Conservation (phyloP, 768 basidiomycete genomes). For the Lanmaoa pseudosensibilis region DNA sequence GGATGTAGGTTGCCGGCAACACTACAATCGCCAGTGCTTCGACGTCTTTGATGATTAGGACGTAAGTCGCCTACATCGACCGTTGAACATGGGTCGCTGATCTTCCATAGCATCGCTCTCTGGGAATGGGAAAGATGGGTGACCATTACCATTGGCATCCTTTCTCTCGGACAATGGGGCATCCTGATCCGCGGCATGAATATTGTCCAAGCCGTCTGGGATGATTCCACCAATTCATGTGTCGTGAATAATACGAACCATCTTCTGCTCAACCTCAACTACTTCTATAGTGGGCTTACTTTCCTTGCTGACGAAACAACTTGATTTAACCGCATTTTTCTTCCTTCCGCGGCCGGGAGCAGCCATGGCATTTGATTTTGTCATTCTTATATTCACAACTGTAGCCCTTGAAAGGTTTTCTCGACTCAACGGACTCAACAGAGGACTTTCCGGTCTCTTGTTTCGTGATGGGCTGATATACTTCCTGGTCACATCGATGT, state of each 20-base stretch:
- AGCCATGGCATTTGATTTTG: slow-evolving; percentile 73
- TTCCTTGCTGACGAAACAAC: not conserved
- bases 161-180: slow-evolving; percentile 65
- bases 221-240: slow-evolving; percentile 41
- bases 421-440: slow-evolving; percentile 57
- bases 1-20: slow-evolving; percentile 25
- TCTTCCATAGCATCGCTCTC: slow-evolving; percentile 55
- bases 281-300: slow-evolving; percentile 64
- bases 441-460: slow-evolving; percentile 61
- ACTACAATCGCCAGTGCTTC: slow-evolving; percentile 29
- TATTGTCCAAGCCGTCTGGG: slow-evolving; percentile 59
- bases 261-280: slow-evolving; percentile 58
- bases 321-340: not conserved
- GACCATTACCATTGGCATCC: slow-evolving; percentile 47
- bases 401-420: slow-evolving; percentile 46
- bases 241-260: slow-evolving; percentile 54
- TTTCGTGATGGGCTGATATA: slow-evolving; percentile 75
- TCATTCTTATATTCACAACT: slow-evolving; percentile 57
- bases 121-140: slow-evolving; percentile 63
- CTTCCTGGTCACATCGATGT: slow-evolving; percentile 63
- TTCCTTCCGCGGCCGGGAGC: not conserved
- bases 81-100: slow-evolving; percentile 23
- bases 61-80: slow-evolving; percentile 37
- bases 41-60: slow-evolving; percentile 69
- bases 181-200: slow-evolving; percentile 69